Base-by-base conservation (phyloP, 129 eudicot genomes). In the Mikania micrantha region DNA sequence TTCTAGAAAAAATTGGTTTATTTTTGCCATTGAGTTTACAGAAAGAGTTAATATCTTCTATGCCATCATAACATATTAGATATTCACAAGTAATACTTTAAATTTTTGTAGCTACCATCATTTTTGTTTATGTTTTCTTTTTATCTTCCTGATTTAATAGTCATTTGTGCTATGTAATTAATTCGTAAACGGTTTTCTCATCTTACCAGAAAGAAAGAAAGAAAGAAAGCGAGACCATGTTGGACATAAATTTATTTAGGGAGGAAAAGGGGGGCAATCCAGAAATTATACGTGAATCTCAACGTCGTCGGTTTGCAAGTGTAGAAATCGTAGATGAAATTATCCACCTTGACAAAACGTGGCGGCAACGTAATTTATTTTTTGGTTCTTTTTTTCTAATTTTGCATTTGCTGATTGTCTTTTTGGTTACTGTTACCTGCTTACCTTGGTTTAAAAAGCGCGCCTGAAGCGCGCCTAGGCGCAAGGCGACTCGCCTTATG, bases 181-280 rank as follows among this genome's bases (percentile, higher is more conserved):
- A 59, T 25, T 25, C 9, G 4, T 1, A 24, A 8, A 25, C 32
- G 0, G 34, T 49, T 1, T 49, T 21, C 11, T 50, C 5, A 2
- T 36, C 8, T 35, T 74, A 21, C n/a, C 56, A 74, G 74, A 57
- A 74, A 74, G 9, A 8, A 56, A 70, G 39, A 39, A 57, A 50
- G n/a, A n/a, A n/a, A n/a, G 69, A 31, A 38, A 15, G 53, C 40
- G 48, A 17, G 67, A 57, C 6, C 65, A 88, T 85, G 96, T 69
- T 90, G 87, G 97, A 90, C 81, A 82, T 90, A 3, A 90, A 87
- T 70, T 78, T 87, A 9, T 87, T 90, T 78, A 80, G 97, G 63
- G 90, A 71, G 64, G 95, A 90, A 42, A 90, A 90, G 73, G 95
- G 95, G 8, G 57, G 80, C 13, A 78, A 90, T 67, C 97, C 95